These are phyloP conservation scores for Phytophthora cactorum DNA, from an alignment of 352 stramenopile genomes.

Conservation along the genomic window DNA sequence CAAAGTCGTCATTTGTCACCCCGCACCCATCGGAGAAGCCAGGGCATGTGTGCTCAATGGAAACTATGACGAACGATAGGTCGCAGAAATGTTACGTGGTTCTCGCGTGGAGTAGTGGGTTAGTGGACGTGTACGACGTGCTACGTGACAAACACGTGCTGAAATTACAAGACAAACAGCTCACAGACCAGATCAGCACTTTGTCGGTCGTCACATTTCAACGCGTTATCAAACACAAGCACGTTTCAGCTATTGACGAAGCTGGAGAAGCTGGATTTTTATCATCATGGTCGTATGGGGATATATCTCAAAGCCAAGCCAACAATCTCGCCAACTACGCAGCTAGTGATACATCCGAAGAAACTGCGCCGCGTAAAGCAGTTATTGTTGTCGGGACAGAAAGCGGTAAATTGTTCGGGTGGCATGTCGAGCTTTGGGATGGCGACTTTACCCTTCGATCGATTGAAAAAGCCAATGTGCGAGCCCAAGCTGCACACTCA, in stretches of 20 bases:
- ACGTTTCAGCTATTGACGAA: neutral
- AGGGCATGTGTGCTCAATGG: constrained; percentile 22
- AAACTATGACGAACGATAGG: constrained; percentile 25
- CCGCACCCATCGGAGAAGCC: constrained; percentile 1
- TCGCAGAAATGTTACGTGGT: constrained; percentile 33
- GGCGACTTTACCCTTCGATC: constrained; percentile 7
- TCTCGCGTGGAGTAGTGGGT: constrained; percentile 58
- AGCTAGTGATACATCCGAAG: neutral
- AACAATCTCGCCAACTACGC: neutral
- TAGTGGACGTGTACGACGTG: constrained; percentile 51
- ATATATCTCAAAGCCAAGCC: neutral
- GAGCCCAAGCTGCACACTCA: constrained; percentile 42
- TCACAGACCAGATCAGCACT: constrained; percentile 51
- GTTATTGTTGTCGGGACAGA: constrained; percentile 47
- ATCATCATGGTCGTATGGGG: constrained; percentile 14
- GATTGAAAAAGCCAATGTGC: constrained; percentile 33
- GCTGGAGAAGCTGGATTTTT: constrained; percentile 6
- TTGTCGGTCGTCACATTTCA: constrained; percentile 30
- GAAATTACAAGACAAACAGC: constrained; percentile 51
- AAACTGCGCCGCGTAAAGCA: neutral
- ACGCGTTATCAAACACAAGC: neutral
- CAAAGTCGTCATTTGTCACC: constrained; percentile 22
- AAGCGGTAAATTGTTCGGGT: constrained; percentile 48
- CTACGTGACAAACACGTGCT: constrained; percentile 26
- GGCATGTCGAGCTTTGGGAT: constrained; percentile 24